Evolutionary conservation across 441 rosid genomes (phyloP).

Genomic region (Aquilaria agallochum): DNA sequence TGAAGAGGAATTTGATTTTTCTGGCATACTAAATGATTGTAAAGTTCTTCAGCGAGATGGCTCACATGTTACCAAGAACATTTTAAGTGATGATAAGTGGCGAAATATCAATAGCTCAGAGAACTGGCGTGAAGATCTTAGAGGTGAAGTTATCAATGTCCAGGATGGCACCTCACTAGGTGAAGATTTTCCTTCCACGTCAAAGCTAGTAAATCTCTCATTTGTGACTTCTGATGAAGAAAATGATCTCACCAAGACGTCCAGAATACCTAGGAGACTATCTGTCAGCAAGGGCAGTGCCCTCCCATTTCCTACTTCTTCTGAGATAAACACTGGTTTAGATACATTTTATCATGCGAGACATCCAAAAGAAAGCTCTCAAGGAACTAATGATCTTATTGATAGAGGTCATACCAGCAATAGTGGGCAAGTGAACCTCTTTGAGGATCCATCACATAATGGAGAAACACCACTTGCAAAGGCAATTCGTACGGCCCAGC

Average conservation of each 20-base stretch:
- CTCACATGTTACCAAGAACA: conserved; percentile 21
- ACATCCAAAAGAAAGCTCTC: conserved; percentile 27
- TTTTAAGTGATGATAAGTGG: conserved; percentile 19
- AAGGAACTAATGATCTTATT: conserved; percentile 17
- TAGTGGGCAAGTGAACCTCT: conserved; percentile 31
- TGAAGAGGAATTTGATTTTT: conserved; percentile 31
- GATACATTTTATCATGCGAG: conserved; percentile 28
- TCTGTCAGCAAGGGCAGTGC: conserved; percentile 38
- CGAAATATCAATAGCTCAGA: conserved; percentile 26
- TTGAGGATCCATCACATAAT: conserved; percentile 42
- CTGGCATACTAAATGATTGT: conserved; percentile 21
- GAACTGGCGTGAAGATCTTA: conserved; percentile 33
- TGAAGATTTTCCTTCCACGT: conserved; percentile 32
- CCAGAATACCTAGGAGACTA: conserved; percentile 49
- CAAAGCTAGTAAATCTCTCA: conserved; percentile 30
- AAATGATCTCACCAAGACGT: conserved; percentile 37
- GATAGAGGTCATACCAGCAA: conserved; percentile 21
- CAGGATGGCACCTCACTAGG: conserved; percentile 26
- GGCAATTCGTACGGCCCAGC: conserved; percentile 50
- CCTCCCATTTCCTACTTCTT: conserved; percentile 42
- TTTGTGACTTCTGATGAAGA: conserved; percentile 40
- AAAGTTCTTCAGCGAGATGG: conserved; percentile 17
- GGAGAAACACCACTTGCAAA: conserved; percentile 63
- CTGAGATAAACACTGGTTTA: conserved; percentile 42
- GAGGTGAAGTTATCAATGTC: conserved; percentile 58